Evolutionary conservation across 2,329 filamentous ascomycete genomes (phyloP), one percentile per base, ranked within the genome.

Genomic region (Rhinocladiella similis): DNA sequence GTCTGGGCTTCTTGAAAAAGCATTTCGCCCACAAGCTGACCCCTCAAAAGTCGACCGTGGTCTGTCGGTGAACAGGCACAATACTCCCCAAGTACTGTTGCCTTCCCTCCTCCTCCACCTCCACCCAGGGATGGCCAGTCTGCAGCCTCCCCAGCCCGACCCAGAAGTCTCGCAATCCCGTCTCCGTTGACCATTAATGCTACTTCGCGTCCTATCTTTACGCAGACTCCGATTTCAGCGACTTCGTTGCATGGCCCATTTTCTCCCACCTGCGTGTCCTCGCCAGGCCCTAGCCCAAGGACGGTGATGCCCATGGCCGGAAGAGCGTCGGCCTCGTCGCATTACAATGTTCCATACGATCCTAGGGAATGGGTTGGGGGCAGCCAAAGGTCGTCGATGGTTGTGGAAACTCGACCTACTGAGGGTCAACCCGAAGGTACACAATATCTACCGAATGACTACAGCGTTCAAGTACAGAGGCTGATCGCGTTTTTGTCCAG

Each of bases 361-460:
- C 77, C 77, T 35, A 75, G 75, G 58, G 74, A 79, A 68, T 80
- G 77, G 77, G 75, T 72, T 1, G 72, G 73, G 18, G 70, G 75
- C 42, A 68, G 69, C 50, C 60, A 50, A 18, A 47, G 50, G 25
- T 36, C 51, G 5, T 63, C 59, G 16, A 29, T 58, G 29, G 47
- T 54, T 38, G 13, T 52, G 27, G 57, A 56, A 20, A 27, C 43
- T 33, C 54, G 47, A 18, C 27, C 20, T 36, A 16, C 36, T 20
- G 50, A 45, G 9, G 36, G 51, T 39, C 54, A 58, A 29, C 47
- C 56, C 22, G 59, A 63, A 18, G 56, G 61, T 63, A 54, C 29
- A 45, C 56, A 20, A 18, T 19, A n/a, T 18, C n/a, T 14, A 51
- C 41, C 33, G 68, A 50, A n/a, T 6, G 19, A 14, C 20, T 12